Percentiles rank a stretch among this genome's conserved stretches.
phyloP scores from a whole-genome alignment of 2,329 filamentous ascomycete genomes.

The Epichloe glyceriae region DNA sequence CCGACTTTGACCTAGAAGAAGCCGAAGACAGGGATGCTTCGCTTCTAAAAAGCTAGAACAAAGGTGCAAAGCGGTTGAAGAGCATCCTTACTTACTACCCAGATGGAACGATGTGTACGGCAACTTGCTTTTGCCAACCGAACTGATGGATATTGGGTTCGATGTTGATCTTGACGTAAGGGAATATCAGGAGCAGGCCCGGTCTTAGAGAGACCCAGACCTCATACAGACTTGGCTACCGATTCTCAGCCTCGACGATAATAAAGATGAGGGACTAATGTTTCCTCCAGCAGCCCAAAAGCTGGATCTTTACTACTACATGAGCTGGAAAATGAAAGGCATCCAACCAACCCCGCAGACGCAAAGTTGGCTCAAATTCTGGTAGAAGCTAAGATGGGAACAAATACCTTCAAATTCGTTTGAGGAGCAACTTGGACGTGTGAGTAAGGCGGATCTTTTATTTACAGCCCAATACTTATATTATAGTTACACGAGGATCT shows the following conservation, averaged over 20 bases:
- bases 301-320: constrained; percentile 3
- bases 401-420: background rate
- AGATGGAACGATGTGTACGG: constrained; percentile 1
- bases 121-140: background rate
- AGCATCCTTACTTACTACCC: background rate
- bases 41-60: background rate
- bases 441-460: background rate
- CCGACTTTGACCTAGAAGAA: background rate
- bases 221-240: constrained; percentile 5
- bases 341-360: background rate
- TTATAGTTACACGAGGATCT: constrained; percentile 3
- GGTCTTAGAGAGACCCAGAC: constrained; percentile 3
- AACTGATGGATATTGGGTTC: background rate
- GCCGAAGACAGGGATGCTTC: background rate
- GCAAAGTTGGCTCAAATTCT: constrained; percentile 1
- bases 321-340: constrained; percentile 3
- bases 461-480: background rate
- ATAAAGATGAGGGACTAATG: constrained; percentile 4
- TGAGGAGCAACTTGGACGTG: background rate
- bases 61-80: background rate
- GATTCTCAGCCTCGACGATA: constrained; percentile 2
- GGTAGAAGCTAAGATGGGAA: background rate
- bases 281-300: constrained; percentile 2
- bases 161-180: constrained; percentile 1
- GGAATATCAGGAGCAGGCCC: constrained; percentile 1